Percentiles rank a stretch among this genome's conserved stretches.
phyloP scores from a whole-genome alignment of 2,329 filamentous ascomycete genomes.

The Geosmithia putterillii region DNA sequence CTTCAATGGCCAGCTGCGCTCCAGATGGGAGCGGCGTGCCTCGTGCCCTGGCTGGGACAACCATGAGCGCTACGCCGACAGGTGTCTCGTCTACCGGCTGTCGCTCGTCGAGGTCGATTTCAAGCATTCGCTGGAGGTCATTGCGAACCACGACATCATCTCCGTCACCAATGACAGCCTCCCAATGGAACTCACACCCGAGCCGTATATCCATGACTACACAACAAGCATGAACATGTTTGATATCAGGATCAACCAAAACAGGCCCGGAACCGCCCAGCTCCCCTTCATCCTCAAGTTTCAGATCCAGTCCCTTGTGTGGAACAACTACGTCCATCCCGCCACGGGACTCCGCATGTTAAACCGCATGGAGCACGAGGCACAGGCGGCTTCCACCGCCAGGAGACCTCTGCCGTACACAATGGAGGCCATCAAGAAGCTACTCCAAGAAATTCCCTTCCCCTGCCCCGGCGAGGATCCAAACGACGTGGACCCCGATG shows the following conservation, averaged over 20 bases:
- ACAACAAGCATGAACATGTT: constrained; percentile 15
- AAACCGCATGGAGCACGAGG: constrained; percentile 22
- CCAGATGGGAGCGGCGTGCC: constrained; percentile 15
- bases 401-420: constrained; percentile 27
- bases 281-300: constrained; percentile 44
- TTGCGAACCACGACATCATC: constrained; percentile 9
- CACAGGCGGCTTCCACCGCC: constrained; percentile 10
- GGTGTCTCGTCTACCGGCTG: constrained; percentile 33
- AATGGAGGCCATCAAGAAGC: constrained; percentile 36
- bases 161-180: constrained; percentile 11
- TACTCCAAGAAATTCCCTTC: constrained; percentile 40
- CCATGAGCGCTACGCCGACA: constrained; percentile 21
- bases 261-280: constrained; percentile 3
- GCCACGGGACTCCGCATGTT: constrained; percentile 33
- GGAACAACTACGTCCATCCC: constrained; percentile 51
- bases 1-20: not conserved
- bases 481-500: constrained; percentile 20
- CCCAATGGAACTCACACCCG: constrained; percentile 4
- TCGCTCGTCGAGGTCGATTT: constrained; percentile 12
- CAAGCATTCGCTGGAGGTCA: constrained; percentile 8
- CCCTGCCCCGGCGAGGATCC: constrained; percentile 38
- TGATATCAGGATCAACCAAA: constrained; percentile 12
- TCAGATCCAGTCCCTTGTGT: constrained; percentile 50
- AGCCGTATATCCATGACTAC: constrained; percentile 7
- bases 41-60: constrained; percentile 11